Conservation (phyloP, 129 eudicot species). For the Helichrysum umbraculigerum region DNA sequence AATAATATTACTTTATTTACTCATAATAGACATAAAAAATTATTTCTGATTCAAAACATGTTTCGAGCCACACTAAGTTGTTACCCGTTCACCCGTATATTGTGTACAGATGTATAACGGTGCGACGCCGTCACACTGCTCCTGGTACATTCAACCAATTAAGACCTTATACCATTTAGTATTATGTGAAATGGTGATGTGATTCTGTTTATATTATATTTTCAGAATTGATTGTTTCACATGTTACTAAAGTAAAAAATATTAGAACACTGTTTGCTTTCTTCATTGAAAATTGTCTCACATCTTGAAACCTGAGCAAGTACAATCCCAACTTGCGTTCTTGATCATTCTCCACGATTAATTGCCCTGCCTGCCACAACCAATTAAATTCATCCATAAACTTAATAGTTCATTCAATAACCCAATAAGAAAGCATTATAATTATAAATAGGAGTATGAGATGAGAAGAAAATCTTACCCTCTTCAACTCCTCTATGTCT, state of each 20-base stretch:
- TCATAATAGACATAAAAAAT: no score
- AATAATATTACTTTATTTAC: no score
- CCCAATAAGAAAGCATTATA: neutral
- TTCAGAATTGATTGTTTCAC: neutral
- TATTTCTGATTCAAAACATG: no score
- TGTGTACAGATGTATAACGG: neutral
- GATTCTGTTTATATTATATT: neutral
- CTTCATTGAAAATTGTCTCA: constrained; percentile 20
- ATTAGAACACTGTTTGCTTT: no score
- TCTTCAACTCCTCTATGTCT: no score
- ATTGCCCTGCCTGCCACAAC: constrained; percentile 49
- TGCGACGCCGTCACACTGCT: no score
- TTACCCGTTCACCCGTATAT: neutral
- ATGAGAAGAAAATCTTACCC: no score
- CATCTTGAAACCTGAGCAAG: constrained; percentile 87
- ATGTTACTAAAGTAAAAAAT: neutral
- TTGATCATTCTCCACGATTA: constrained; percentile 57
- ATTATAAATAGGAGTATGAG: neutral
- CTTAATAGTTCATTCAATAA: neutral
- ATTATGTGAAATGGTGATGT: neutral
- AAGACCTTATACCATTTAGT: no score
- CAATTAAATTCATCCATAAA: neutral
- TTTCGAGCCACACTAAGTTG: no score
- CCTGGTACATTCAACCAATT: no score
- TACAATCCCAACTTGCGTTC: constrained; percentile 81